Percentiles rank a stretch among this genome's conserved stretches.
Conservation (phyloP, 2,329 filamentous ascomycete genomes). For the Trichoderma afroharzianum region DNA sequence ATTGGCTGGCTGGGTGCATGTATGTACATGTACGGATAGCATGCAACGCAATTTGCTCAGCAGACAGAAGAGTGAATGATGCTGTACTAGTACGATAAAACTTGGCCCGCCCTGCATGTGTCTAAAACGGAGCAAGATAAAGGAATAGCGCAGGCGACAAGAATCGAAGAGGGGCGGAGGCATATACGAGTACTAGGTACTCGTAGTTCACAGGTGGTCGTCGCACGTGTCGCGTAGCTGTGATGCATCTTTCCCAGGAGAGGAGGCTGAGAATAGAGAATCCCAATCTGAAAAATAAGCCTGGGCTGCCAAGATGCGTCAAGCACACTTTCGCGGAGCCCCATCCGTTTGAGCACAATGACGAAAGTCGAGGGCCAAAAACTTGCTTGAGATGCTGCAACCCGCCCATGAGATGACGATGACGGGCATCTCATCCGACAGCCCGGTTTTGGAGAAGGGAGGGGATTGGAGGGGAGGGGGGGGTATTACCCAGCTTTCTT, state of each 20-base stretch:
- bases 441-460: neutral
- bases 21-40: too few relatives aligned
- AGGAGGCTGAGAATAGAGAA: neutral
- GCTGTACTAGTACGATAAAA: neutral
- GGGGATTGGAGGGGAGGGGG: neutral
- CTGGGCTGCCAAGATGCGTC: constrained; percentile 1
- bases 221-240: neutral
- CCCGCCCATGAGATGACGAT: constrained; percentile 9
- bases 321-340: neutral
- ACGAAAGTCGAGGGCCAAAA: constrained; percentile 1
- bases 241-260: neutral
- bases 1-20: neutral
- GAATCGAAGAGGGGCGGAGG: neutral
- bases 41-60: neutral
- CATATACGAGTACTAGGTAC: neutral
- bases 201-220: neutral
- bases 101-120: neutral
- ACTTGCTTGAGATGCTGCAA: constrained; percentile 1
- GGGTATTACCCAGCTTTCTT: neutral
- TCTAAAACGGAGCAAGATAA: neutral
- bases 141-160: neutral
- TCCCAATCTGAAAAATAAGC: neutral
- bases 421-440: constrained; percentile 3
- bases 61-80: neutral
- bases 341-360: neutral